phyloP scores from a whole-genome alignment of 345 rosid genomes.

The Murraya paniculata region DNA sequence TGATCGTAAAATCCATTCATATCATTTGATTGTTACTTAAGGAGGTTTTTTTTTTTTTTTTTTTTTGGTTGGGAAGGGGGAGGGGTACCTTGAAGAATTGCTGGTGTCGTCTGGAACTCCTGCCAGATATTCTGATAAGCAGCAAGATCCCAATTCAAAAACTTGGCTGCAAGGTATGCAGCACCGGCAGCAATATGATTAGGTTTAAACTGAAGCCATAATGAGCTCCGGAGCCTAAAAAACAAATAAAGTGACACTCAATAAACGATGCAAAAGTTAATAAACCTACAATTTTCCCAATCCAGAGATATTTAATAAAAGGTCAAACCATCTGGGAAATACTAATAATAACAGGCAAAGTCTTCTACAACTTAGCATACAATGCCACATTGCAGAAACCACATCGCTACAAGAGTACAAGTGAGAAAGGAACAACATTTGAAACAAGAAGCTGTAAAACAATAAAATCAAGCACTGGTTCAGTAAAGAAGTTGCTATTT shows the following conservation, averaged over 20 bases:
- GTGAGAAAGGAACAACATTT: conserved; percentile 3
- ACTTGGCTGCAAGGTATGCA: conserved; percentile 67
- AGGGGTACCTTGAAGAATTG: conserved; percentile 44
- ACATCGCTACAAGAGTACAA: conserved; percentile 19
- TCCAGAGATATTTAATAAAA: background rate
- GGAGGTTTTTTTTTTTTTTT: no score
- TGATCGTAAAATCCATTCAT: background rate
- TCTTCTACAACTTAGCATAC: conserved; percentile 26
- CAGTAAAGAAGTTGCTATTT: conserved; percentile 36
- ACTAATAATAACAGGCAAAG: conserved; percentile 11
- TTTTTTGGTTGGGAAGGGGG: no score
- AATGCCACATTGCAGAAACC: conserved; percentile 24
- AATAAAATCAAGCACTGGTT: conserved; percentile 19
- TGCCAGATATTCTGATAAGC: conserved; percentile 57
- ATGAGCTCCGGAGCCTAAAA: conserved; percentile 77
- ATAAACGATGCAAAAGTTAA: background rate
- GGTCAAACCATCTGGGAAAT: conserved; percentile 26
- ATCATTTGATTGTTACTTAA: background rate
- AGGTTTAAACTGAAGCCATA: conserved; percentile 84
- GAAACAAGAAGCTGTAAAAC: conserved; percentile 13
- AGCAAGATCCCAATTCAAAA: conserved; percentile 53
- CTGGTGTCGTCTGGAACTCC: conserved; percentile 65
- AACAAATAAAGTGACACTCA: conserved; percentile 11
- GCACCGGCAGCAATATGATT: conserved; percentile 86
- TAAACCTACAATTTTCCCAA: background rate